Conservation (phyloP, 768 basidiomycete genomes). For the Phaeolepiota aurea region DNA sequence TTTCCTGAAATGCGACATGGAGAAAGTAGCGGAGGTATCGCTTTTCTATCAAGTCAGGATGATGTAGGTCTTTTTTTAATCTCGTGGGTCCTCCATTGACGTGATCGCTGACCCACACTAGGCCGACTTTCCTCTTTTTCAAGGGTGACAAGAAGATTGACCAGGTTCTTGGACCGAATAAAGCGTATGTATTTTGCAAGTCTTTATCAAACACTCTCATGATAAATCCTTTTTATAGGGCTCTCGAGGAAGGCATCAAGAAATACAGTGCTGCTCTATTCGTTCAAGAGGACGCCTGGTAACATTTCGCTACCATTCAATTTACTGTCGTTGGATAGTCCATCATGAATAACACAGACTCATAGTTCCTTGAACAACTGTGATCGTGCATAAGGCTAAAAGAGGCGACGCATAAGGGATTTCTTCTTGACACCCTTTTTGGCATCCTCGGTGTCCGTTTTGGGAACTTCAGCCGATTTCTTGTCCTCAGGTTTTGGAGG, state of each 20-base stretch:
- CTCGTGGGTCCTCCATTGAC: too few relatives aligned
- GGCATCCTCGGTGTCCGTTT: constrained; percentile 4
- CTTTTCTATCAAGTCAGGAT: neutral
- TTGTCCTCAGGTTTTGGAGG: constrained; percentile 14
- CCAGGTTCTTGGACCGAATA: neutral
- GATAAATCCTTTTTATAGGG: neutral
- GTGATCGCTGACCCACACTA: neutral
- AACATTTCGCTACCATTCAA: neutral
- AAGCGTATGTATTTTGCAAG: neutral
- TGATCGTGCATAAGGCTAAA: neutral
- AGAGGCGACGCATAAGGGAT: constrained; percentile 3
- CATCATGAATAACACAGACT: too few relatives aligned
- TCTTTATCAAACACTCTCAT: neutral
- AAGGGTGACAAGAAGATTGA: neutral
- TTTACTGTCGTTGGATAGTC: too few relatives aligned
- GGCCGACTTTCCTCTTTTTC: neutral
- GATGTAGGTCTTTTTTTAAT: too few relatives aligned
- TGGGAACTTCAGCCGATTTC: constrained; percentile 4
- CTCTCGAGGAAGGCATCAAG: neutral
- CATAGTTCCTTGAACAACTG: too few relatives aligned
- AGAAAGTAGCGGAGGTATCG: neutral
- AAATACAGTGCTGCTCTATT: neutral
- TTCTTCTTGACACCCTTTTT: constrained; percentile 11
- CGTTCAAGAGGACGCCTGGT: neutral
- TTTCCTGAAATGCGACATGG: neutral